phyloP scores from a whole-genome alignment of 495 filamentous ascomycete genomes.

The Penicillium diatomitis region DNA sequence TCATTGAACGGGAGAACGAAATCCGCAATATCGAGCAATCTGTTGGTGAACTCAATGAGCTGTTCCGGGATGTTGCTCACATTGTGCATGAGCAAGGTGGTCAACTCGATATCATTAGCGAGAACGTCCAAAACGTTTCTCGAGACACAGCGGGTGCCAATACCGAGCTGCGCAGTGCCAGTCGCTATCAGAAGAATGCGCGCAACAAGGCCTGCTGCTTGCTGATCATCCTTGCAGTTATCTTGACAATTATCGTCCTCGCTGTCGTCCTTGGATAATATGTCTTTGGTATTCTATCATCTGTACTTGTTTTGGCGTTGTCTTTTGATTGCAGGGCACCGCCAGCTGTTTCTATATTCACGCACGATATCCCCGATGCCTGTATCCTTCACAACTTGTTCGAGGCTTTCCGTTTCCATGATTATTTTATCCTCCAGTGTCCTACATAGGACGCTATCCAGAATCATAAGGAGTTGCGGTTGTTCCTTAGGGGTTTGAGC shows the following conservation, averaged over 20 bases:
- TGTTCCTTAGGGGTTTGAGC: slow-evolving; percentile 10
- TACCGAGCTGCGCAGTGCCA: slow-evolving; percentile 71
- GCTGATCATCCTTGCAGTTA: slow-evolving; percentile 80
- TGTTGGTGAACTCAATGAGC: slow-evolving; percentile 88
- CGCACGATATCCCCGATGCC: slow-evolving; percentile 24
- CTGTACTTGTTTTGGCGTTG: not conserved
- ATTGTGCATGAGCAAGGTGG: slow-evolving; percentile 93
- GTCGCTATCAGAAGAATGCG: slow-evolving; percentile 85
- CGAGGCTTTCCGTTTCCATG: slow-evolving; percentile 6
- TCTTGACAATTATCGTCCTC: slow-evolving; percentile 78
- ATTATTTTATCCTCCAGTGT: slow-evolving; percentile 8
- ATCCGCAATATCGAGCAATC: slow-evolving; percentile 96
- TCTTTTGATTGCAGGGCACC: not conserved
- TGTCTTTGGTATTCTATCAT: not conserved
- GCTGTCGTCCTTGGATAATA: slow-evolving; percentile 63
- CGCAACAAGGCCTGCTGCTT: slow-evolving; percentile 88
- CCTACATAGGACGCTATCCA: too few species aligned
- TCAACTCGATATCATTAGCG: slow-evolving; percentile 76
- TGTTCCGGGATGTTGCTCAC: slow-evolving; percentile 93
- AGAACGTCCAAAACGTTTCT: slow-evolving; percentile 74
- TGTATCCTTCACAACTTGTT: slow-evolving; percentile 1
- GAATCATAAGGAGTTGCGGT: slow-evolving; percentile 16
- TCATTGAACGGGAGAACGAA: slow-evolving; percentile 90
- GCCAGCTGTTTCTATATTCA: slow-evolving; percentile 10
- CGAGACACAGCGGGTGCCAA: slow-evolving; percentile 77